Base-by-base conservation (phyloP, 257 asterid genomes). In the Solanum pinnatisectum region DNA sequence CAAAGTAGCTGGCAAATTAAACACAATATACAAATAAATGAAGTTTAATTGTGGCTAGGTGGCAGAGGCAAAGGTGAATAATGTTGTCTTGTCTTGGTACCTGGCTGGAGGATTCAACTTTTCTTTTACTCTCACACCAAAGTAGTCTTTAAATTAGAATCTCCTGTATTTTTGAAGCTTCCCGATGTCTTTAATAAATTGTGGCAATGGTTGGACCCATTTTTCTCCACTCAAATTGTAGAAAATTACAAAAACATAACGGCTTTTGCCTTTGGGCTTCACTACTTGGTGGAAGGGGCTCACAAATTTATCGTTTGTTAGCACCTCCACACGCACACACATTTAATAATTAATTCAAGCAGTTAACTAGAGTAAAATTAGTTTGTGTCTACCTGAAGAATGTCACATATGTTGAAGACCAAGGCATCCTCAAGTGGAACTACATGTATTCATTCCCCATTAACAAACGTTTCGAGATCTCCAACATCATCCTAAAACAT, bases 71-170 rank as follows among this genome's bases (percentile, higher is more conserved):
- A 32, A 15, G 77, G n/a, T 70, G 40, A 27, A 6, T 32, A 70
- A 32, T 32, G 77, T 70, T 70, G 40, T 70, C 8, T 70, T 70
- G 40, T 88, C 92, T 32, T 89, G 20, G 46, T 85, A 88, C 36
- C 27, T 86, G 1, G 92, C 42, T 76, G 91, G 92, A 33, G 92
- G 92, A 56, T 92, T 93, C 7, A 88, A 59, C 85, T 90, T 91
- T 90, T 91, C 89, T 91, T 90, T 90, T 87, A 92, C n/a, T 60
- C 92, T 89, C 90, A 91, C 8, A 3, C 88, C 91, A 70, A 88
- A 92, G 40, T 92, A 90, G 68, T 92, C 92, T 88, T 88, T 91
- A 59, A 86, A 87, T 25, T 59, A 13, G 33, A 92, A 92, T 32
- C 93, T 90, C 44, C 36, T 88, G 35, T 92, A 91, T 63, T 88